Evolutionary conservation across 176 grass and related monocot species (phyloP).

Genomic region (Oryza australiensis): DNA sequence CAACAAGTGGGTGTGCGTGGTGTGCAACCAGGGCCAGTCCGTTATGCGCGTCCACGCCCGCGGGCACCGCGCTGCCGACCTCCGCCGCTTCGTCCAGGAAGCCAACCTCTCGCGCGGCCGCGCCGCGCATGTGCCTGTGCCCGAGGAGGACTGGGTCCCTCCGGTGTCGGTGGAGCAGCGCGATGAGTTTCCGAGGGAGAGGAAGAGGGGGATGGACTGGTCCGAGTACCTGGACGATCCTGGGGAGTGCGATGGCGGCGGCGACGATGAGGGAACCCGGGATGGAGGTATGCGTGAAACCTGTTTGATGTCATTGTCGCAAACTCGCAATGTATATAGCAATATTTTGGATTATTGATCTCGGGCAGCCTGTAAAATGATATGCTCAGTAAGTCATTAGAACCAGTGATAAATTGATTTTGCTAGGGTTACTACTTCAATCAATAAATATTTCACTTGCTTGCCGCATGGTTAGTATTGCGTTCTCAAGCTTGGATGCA

Average conservation of each 20-base stretch:
- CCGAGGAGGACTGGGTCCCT: background rate
- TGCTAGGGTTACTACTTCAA: background rate
- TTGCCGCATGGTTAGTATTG: background rate
- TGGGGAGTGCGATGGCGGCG: slow-evolving; percentile 7
- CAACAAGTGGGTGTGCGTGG: slow-evolving; percentile 83
- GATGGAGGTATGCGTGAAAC: slow-evolving; percentile 38
- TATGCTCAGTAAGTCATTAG: background rate
- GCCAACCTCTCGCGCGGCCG: slow-evolving; percentile 66
- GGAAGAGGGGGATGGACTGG: slow-evolving; percentile 70
- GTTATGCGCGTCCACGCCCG: slow-evolving; percentile 57
- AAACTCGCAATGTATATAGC: background rate
- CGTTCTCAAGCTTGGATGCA: background rate
- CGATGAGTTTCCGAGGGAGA: slow-evolving; percentile 22
- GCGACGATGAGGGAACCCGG: background rate
- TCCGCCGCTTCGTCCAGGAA: slow-evolving; percentile 81
- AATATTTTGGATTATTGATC: background rate
- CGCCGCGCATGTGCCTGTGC: slow-evolving; percentile 21
- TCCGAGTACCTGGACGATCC: slow-evolving; percentile 68
- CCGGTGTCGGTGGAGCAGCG: background rate
- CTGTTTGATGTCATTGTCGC: slow-evolving; percentile 32
- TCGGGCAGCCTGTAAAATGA: background rate
- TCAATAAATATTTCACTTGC: background rate
- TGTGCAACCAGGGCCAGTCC: slow-evolving; percentile 89
- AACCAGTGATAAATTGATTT: background rate
- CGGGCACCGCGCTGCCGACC: slow-evolving; percentile 58